Percentiles rank a stretch among this genome's conserved stretches.
Evolutionary conservation across 768 basidiomycete species (phyloP).

Genomic region (Chalciporus sphaerocephalus): DNA sequence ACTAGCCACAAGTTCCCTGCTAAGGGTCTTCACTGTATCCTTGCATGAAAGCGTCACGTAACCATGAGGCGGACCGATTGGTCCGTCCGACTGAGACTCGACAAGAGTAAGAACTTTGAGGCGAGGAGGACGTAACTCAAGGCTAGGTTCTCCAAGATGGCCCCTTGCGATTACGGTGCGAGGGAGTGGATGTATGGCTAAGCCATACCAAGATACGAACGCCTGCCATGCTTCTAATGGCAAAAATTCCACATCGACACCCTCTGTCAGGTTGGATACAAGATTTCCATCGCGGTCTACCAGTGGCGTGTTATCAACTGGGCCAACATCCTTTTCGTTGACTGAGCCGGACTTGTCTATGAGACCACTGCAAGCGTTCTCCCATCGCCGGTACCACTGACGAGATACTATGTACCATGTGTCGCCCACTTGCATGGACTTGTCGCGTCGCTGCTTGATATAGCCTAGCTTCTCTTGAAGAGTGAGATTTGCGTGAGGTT

Average conservation of each 20-base stretch:
- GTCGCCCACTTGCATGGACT: slow-evolving; percentile 58
- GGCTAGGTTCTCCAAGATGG: slow-evolving; percentile 40
- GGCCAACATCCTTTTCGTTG: slow-evolving; percentile 59
- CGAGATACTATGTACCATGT: slow-evolving; percentile 75
- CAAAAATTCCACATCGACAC: slow-evolving; percentile 70
- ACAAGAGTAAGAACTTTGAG: slow-evolving; percentile 52
- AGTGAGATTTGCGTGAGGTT: slow-evolving; percentile 26
- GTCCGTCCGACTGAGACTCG: slow-evolving; percentile 24
- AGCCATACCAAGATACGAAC: slow-evolving; percentile 74
- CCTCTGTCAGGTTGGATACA: slow-evolving; percentile 47
- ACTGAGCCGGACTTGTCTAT: slow-evolving; percentile 64
- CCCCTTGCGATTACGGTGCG: slow-evolving; percentile 66
- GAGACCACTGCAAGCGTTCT: slow-evolving; percentile 64
- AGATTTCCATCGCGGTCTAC: slow-evolving; percentile 50
- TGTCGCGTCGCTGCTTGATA: slow-evolving; percentile 44
- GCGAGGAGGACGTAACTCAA: slow-evolving; percentile 72
- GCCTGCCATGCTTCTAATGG: slow-evolving; percentile 68
- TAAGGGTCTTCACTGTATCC: slow-evolving; percentile 44
- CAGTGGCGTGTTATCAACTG: slow-evolving; percentile 71
- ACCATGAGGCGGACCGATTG: slow-evolving; percentile 29
- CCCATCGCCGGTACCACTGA: slow-evolving; percentile 73
- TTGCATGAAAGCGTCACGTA: slow-evolving; percentile 48
- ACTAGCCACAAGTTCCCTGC: slow-evolving; percentile 37
- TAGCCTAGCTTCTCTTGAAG: slow-evolving; percentile 46
- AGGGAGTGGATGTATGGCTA: slow-evolving; percentile 50